Conservation (phyloP, 805 yeast species). For the Ogataea ramenticola region DNA sequence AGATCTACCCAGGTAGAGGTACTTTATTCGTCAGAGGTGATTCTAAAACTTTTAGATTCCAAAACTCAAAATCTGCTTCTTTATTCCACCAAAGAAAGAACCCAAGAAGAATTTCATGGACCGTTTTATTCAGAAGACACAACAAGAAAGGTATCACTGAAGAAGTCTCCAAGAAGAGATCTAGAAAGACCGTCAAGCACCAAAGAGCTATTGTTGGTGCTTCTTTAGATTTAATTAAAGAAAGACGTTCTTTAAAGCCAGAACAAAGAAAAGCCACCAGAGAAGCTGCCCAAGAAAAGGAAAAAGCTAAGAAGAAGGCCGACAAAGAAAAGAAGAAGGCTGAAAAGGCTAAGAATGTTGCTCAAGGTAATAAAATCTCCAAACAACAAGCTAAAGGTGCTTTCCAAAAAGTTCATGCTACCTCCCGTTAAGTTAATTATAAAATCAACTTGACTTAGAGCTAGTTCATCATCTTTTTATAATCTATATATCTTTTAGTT, state of each 20-base stretch:
- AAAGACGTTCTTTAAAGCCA: slow-evolving; percentile 94
- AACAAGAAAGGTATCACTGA: slow-evolving; percentile 99
- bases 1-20: slow-evolving; percentile 99
- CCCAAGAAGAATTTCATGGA: slow-evolving; percentile 99
- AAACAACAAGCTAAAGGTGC: slow-evolving; percentile 98
- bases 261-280: slow-evolving; percentile 97
- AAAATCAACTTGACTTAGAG: not conserved
- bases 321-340: slow-evolving; percentile 94
- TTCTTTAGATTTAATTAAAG: slow-evolving; percentile 95
- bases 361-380: slow-evolving; percentile 72
- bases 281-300: slow-evolving; percentile 78
- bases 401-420: slow-evolving; percentile 93
- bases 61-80: slow-evolving; percentile 93
- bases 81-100: slow-evolving; percentile 99
- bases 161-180: slow-evolving; percentile 94
- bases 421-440: slow-evolving; percentile 70
- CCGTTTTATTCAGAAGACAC: slow-evolving; percentile 98
- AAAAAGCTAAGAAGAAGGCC: slow-evolving; percentile 85
- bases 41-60: slow-evolving; percentile 99
- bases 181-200: slow-evolving; percentile 95
- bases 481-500: not conserved
- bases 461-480: not conserved
- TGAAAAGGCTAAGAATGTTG: slow-evolving; percentile 74
- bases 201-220: slow-evolving; percentile 99
- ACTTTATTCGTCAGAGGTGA: slow-evolving; percentile 98